phyloP scores from a whole-genome alignment of 202 grass and related monocot species.

The Dendrocalamus latiflorus region DNA sequence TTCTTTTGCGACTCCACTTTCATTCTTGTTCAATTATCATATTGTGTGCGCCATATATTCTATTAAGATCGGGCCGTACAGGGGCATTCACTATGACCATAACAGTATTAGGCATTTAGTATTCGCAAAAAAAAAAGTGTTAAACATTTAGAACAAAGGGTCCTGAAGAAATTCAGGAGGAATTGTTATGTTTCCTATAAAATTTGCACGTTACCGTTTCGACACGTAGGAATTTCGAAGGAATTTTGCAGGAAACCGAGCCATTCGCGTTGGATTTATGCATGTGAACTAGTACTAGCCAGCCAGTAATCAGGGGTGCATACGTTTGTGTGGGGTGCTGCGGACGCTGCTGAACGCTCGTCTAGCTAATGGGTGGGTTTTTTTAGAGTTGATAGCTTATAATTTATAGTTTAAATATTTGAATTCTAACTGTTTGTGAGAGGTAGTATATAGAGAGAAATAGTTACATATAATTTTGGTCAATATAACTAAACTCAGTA shows the following conservation, averaged over 20 bases:
- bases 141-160: background rate
- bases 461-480: no score
- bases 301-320: no score
- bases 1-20: background rate
- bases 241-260: background rate
- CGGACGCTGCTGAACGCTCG: background rate
- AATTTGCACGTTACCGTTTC: background rate
- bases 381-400: no score
- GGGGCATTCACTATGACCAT: background rate
- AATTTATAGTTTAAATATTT: no score
- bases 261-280: background rate
- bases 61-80: background rate
- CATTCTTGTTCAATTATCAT: background rate
- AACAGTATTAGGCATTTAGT: background rate
- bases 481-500: no score
- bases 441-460: no score
- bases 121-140: no score
- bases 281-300: no score
- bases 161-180: background rate
- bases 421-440: no score
- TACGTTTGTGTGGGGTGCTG: background rate
- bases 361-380: background rate
- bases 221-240: background rate
- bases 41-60: background rate
- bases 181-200: background rate